Evolutionary conservation across 1,284 basidiomycete species (phyloP).

Genomic region (Moesziomyces antarcticus): DNA sequence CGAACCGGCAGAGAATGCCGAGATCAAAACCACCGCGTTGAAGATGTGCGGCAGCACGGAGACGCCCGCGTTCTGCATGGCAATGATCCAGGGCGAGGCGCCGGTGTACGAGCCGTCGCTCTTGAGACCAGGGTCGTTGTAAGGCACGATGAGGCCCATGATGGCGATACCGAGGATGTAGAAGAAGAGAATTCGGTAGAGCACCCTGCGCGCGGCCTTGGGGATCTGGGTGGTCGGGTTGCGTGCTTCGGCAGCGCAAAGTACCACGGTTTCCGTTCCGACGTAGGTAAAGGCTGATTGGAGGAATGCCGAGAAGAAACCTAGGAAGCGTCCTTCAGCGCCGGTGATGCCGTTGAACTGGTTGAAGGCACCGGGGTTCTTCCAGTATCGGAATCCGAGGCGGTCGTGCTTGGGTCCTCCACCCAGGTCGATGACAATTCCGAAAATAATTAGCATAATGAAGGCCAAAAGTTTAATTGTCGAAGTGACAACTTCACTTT

Average conservation of each 20-base stretch:
- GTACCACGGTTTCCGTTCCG: constrained; percentile 85
- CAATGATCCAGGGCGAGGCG: constrained; percentile 69
- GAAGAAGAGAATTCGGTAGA: constrained; percentile 69
- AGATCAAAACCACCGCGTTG: constrained; percentile 81
- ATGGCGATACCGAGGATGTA: constrained; percentile 70
- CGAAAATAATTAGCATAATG: constrained; percentile 73
- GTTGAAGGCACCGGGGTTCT: constrained; percentile 70
- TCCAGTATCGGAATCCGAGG: constrained; percentile 60
- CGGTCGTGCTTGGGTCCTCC: constrained; percentile 61
- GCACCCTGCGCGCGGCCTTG: constrained; percentile 53
- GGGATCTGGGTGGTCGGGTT: constrained; percentile 68
- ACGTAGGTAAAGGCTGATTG: constrained; percentile 83
- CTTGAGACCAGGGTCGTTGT: constrained; percentile 44
- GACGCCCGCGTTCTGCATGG: constrained; percentile 66
- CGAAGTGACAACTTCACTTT: constrained; percentile 73
- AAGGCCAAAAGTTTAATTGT: constrained; percentile 73
- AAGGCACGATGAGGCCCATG: constrained; percentile 61
- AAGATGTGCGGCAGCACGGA: constrained; percentile 71
- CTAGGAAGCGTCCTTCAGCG: constrained; percentile 72
- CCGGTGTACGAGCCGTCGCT: constrained; percentile 34
- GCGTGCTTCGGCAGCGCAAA: constrained; percentile 77
- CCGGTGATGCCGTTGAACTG: constrained; percentile 70
- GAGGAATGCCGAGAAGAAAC: constrained; percentile 66
- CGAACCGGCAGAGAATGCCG: constrained; percentile 86
- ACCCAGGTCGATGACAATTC: constrained; percentile 70